Conservation (phyloP, 371 early-diverging fungal genomes). For the Entomophthora muscae region DNA sequence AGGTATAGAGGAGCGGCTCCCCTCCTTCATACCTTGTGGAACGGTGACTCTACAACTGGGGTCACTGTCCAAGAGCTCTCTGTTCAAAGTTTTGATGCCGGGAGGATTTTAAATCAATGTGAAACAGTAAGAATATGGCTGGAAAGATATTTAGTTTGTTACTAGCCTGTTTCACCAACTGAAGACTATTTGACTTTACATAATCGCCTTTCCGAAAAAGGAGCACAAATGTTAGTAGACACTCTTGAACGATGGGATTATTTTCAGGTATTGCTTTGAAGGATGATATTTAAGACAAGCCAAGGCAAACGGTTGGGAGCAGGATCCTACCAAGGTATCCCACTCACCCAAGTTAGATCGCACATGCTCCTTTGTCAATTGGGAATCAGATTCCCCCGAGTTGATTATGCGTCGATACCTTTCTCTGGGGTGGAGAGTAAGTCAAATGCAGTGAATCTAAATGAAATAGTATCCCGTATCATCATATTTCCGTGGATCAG, state of each 20-base stretch:
- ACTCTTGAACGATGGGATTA: not conserved
- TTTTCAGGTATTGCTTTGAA: not conserved
- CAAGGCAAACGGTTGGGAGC: not conserved
- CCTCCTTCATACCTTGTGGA: slow-evolving; percentile 67
- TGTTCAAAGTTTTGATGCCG: slow-evolving; percentile 62
- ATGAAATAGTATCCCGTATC: not conserved
- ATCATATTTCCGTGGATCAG: not conserved
- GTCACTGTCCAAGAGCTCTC: slow-evolving; percentile 77
- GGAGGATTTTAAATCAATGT: slow-evolving; percentile 56
- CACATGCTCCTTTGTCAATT: not conserved
- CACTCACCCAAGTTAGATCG: not conserved
- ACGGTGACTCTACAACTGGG: slow-evolving; percentile 57
- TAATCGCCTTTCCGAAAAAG: not conserved
- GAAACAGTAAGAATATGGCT: slow-evolving; percentile 16
- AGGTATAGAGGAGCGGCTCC: slow-evolving; percentile 87
- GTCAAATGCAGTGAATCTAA: not conserved
- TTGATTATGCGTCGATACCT: not conserved
- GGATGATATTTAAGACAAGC: too few species aligned
- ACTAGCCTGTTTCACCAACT: not conserved
- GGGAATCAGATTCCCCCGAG: not conserved
- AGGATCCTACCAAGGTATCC: not conserved
- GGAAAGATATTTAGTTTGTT: not conserved
- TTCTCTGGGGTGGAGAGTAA: not conserved
- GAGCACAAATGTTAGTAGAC: not conserved
- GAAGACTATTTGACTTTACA: not conserved